Evolutionary conservation across 768 basidiomycete species (phyloP).

Genomic region (Suillus plorans): DNA sequence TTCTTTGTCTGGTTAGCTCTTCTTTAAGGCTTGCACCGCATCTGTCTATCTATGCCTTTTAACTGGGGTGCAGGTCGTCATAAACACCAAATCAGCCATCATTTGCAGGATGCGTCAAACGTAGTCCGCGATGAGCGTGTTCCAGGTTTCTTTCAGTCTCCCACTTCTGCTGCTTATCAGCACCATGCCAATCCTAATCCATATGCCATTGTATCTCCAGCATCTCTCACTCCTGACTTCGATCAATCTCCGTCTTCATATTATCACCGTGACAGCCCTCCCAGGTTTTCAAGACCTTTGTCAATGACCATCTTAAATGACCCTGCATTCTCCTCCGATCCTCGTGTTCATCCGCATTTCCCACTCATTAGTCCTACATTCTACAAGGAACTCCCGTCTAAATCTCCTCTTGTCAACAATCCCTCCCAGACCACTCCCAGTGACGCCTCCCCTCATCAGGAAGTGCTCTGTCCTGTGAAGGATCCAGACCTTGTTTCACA

Average conservation of each 20-base stretch:
- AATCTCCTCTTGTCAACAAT: slow-evolving; percentile 17
- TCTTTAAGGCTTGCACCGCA: background rate
- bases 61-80: slow-evolving; percentile 13
- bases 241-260: slow-evolving; percentile 9
- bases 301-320: slow-evolving; percentile 41
- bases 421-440: background rate
- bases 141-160: slow-evolving; percentile 8
- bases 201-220: slow-evolving; percentile 8
- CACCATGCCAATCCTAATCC: slow-evolving; percentile 4
- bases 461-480: background rate
- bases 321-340: slow-evolving; percentile 62
- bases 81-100: slow-evolving; percentile 2
- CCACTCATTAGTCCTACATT: slow-evolving; percentile 18
- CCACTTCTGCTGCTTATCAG: background rate
- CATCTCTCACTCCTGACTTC: slow-evolving; percentile 5
- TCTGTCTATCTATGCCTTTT: slow-evolving; percentile 15
- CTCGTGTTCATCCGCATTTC: slow-evolving; percentile 46
- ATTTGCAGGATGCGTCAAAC: background rate
- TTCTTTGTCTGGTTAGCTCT: slow-evolving; percentile 5
- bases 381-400: slow-evolving; percentile 27
- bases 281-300: slow-evolving; percentile 18
- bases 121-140: background rate
- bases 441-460: slow-evolving; percentile 2
- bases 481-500: background rate
- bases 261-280: background rate